A percentile compares a stretch with the other conserved stretches of the same genome.
Conservation (phyloP, 75 land plant species). For the Azolla pinnata region DNA sequence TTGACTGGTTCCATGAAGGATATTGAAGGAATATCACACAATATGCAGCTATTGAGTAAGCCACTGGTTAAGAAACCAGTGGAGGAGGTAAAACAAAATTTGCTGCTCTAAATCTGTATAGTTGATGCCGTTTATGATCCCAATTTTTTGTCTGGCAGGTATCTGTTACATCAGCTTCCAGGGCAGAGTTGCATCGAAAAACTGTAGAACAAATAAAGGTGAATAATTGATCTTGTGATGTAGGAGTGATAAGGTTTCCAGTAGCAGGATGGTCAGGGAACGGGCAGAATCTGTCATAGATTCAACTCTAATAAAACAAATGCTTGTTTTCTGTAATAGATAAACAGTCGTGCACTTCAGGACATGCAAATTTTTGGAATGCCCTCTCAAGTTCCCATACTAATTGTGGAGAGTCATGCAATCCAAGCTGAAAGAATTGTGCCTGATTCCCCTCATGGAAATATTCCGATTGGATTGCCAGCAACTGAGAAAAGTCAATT, state of each 20-base stretch:
- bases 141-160: slow-evolving; percentile 30
- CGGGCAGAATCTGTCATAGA: too few species aligned
- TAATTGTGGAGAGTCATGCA: slow-evolving; percentile 51
- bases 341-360: slow-evolving; percentile 55
- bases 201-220: slow-evolving; percentile 76
- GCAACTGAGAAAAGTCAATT: too few species aligned
- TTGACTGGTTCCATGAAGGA: slow-evolving; percentile 4
- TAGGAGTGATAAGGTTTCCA: too few species aligned
- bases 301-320: too few species aligned
- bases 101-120: not conserved
- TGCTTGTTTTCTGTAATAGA: slow-evolving; percentile 34
- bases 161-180: slow-evolving; percentile 34
- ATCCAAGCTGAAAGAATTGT: slow-evolving; percentile 10
- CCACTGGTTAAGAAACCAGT: not conserved
- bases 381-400: slow-evolving; percentile 57
- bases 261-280: too few species aligned
- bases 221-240: too few species aligned
- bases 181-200: slow-evolving; percentile 73
- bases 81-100: slow-evolving; percentile 1
- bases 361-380: slow-evolving; percentile 79
- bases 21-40: not conserved
- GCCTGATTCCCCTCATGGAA: not conserved
- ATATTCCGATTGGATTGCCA: too few species aligned
- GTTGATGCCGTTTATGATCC: not conserved
- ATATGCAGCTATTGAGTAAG: slow-evolving; percentile 6